Evolutionary conservation across 495 filamentous ascomycete species (phyloP).

Genomic region (Mytilinidion resinicola): DNA sequence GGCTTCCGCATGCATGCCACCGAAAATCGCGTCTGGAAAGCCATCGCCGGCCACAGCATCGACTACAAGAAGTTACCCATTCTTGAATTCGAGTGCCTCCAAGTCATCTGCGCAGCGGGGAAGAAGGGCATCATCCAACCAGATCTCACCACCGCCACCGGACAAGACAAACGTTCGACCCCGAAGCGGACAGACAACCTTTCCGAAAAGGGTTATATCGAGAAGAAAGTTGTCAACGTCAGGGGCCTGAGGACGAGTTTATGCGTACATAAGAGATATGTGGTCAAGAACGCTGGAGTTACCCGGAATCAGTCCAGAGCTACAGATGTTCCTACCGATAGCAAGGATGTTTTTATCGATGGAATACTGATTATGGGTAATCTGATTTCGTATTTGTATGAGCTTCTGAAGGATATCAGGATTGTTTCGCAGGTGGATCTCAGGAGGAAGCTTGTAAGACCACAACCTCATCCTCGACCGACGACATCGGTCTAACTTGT

Average conservation of each 20-base stretch:
- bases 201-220: conserved; percentile 73
- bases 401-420: conserved; percentile 13
- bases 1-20: conserved; percentile 50
- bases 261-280: conserved; percentile 57
- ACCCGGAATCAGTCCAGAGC: neutral
- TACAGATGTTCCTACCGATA: neutral
- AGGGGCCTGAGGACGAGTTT: conserved; percentile 61
- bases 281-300: conserved; percentile 26
- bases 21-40: conserved; percentile 65
- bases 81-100: conserved; percentile 67
- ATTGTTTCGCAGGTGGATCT: conserved; percentile 18
- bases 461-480: too few relatives aligned
- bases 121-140: conserved; percentile 70
- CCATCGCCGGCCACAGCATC: conserved; percentile 70
- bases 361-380: conserved; percentile 12
- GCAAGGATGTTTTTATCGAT: conserved; percentile 15
- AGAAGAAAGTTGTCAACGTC: conserved; percentile 64
- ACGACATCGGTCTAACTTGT: neutral
- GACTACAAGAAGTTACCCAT: conserved; percentile 62
- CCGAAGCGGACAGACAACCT: conserved; percentile 73
- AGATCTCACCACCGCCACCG: conserved; percentile 64
- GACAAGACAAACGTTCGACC: conserved; percentile 85
- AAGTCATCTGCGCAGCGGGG: conserved; percentile 69
- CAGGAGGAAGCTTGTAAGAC: conserved; percentile 12
- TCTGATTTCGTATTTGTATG: conserved; percentile 16